Percentiles rank a stretch among this genome's conserved stretches.
phyloP scores from a whole-genome alignment of 352 stramenopile genomes.

The Globisporangium middletonii region DNA sequence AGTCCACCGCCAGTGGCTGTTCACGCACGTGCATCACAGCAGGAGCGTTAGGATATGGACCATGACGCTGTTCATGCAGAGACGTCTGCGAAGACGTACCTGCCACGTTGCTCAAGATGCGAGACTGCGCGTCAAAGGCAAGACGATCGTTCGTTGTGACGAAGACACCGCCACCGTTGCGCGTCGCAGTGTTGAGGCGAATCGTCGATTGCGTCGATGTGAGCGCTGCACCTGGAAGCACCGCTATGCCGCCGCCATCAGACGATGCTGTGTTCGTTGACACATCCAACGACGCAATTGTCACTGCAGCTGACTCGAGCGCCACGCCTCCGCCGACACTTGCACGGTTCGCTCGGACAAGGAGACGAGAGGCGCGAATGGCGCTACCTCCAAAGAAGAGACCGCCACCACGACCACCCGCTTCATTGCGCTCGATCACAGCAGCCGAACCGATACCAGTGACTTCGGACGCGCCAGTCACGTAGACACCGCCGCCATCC shows the following conservation, averaged over 20 bases:
- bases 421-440: conserved; percentile 21
- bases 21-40: background rate
- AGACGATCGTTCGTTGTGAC: conserved; percentile 34
- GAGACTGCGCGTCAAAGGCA: conserved; percentile 19
- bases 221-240: conserved; percentile 22
- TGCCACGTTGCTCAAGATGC: conserved; percentile 23
- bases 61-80: background rate
- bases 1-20: conserved; percentile 27
- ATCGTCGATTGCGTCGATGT: conserved; percentile 12
- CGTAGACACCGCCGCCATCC: conserved; percentile 27
- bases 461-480: conserved; percentile 12
- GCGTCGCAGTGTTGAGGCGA: conserved; percentile 19
- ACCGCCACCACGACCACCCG: conserved; percentile 20
- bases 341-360: conserved; percentile 24
- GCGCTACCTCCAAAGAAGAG: conserved; percentile 17
- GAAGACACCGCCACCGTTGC: conserved; percentile 38
- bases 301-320: conserved; percentile 15
- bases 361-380: conserved; percentile 5
- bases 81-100: conserved; percentile 13
- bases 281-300: conserved; percentile 12
- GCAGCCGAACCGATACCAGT: conserved; percentile 11
- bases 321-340: conserved; percentile 26
- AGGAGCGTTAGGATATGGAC: too few species aligned
- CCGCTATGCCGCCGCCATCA: conserved; percentile 44
- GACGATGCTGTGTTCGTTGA: conserved; percentile 21